Base-by-base conservation (phyloP, 1,284 basidiomycete species). In the Porogramme epimiltina region DNA sequence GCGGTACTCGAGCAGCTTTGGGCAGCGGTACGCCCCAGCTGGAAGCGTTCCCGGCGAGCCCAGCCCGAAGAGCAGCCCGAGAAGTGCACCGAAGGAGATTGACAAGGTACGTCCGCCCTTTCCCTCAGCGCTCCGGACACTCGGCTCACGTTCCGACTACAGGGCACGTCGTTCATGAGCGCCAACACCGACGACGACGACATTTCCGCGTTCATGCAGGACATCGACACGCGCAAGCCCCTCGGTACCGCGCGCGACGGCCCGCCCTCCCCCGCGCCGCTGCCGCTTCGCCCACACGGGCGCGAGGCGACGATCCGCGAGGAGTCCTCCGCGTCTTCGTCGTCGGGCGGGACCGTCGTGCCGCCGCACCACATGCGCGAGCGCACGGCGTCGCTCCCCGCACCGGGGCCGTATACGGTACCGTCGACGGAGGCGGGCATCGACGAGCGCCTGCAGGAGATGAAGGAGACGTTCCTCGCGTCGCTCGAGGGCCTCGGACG, bases 121-220 rank as follows among this genome's bases (percentile, higher is more conserved):
- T n/a, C n/a, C n/a, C n/a, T n/a, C n/a, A n/a, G n/a, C n/a, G n/a
- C n/a, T n/a, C n/a, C n/a, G n/a, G n/a, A n/a, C n/a, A n/a, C n/a
- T n/a, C n/a, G n/a, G n/a, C n/a, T n/a, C n/a, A n/a, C n/a, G n/a
- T n/a, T n/a, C n/a, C n/a, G n/a, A n/a, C 43, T 52, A 20, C 57
- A 73, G 72, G 71, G 66, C 51, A 64, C 76, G 6, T 77, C 77
- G 5, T 80, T 74, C 62, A 64, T 79, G 50, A 76, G 74, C 52
- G 68, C 71, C 3, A 73, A 73, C 38, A 79, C 79, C 13, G 86
- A 90, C 53, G 86, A 89, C 60, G 87, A 89, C 60, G 88, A 90
- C 45, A 82, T 91, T 24, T 87, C 85, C 3, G 73, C 79, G 15
- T 90, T 90, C 61, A 83, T 91, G 34, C 82, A 86, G 62, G 84